Conservation (phyloP, 1,139 yeast genomes). For the Pichia sp. region DNA sequence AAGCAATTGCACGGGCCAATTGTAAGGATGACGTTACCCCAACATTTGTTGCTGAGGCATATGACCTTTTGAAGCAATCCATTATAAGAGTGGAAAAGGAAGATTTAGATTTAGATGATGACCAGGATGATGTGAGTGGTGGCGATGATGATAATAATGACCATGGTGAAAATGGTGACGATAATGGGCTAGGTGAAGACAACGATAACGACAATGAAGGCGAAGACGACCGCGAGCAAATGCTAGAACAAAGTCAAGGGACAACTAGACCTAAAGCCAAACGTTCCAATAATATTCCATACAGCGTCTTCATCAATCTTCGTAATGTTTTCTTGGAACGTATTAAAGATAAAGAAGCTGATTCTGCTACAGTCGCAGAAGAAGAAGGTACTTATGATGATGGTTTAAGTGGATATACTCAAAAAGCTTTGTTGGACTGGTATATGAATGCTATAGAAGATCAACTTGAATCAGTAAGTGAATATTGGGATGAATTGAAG, state of each 20-base stretch:
- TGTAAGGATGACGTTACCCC: slow-evolving; percentile 89
- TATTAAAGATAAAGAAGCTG: slow-evolving; percentile 51
- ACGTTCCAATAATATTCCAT: slow-evolving; percentile 57
- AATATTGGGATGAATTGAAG: slow-evolving; percentile 65
- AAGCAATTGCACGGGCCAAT: slow-evolving; percentile 96
- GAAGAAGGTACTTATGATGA: slow-evolving; percentile 39
- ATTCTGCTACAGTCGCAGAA: slow-evolving; percentile 29
- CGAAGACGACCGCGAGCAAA: slow-evolving; percentile 16
- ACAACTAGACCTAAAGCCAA: slow-evolving; percentile 14
- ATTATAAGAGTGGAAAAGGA: slow-evolving; percentile 93
- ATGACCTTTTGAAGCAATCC: slow-evolving; percentile 82
- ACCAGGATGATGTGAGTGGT: slow-evolving; percentile 38
- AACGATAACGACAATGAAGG: slow-evolving; percentile 9
- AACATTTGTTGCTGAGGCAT: slow-evolving; percentile 88
- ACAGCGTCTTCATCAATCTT: slow-evolving; percentile 81
- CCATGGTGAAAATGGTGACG: slow-evolving; percentile 15
- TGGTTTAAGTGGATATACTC: slow-evolving; percentile 52
- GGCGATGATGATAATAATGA: slow-evolving; percentile 20
- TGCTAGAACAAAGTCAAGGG: slow-evolving; percentile 10
- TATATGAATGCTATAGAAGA: slow-evolving; percentile 75
- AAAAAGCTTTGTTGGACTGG: slow-evolving; percentile 70
- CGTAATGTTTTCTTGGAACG: slow-evolving; percentile 75
- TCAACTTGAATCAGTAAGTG: slow-evolving; percentile 63
- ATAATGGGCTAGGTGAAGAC: slow-evolving; percentile 8
- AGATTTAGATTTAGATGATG: slow-evolving; percentile 81